Base-by-base conservation (phyloP, 2,329 filamentous ascomycete species). In the Chaetomiaceae sp. region DNA sequence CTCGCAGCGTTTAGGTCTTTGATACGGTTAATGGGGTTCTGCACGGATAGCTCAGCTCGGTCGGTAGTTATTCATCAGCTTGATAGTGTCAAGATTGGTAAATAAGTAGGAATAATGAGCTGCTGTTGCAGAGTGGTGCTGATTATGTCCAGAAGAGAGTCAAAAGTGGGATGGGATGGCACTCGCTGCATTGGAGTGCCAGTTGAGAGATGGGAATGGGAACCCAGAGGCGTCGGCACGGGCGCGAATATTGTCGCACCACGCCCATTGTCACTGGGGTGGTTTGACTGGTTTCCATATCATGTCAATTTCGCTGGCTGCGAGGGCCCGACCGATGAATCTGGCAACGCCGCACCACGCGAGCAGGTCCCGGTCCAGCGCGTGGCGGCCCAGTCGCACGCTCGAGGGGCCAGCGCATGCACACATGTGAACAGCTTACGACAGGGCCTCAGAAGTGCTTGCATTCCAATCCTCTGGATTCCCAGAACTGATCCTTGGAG, bases 311-410 rank as follows among this genome's bases (percentile, higher is more conserved):
- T 42, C 45, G 37, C 42, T 50, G 52, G 38, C 36, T 45, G 40
- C 9, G 33, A 37, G 37, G 29, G 29, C 18, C 45, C 38, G 47
- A 35, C 39, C 27, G 52, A 42, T 48, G 49, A 48, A 51, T 46
- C 49, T 43, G 17, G 42, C 42, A 48, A 42, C 45, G 49, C 49
- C 45, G 52, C 52, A 47, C 48, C 26, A 44, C 37, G 26, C 41
- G 39, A 41, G 36, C 18, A 34, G 20, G 12, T 32, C 41, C 29
- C 7, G 11, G 35, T 18, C 24, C 17, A 26, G 19, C 35, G 35
- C 18, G n/a, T 22, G 29, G 22, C 11, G 39, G 22, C 39, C 36
- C 38, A 35, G 20, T 22, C 27, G 11, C 18, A n/a, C 34, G 17
- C 22, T 12, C 8, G 22, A 32, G 19, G 6, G 17, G 18, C 10